Percentiles rank a stretch among this genome's conserved stretches.
Conservation (phyloP, 2,329 filamentous ascomycete genomes). For the Cryphonectria naterciae region DNA sequence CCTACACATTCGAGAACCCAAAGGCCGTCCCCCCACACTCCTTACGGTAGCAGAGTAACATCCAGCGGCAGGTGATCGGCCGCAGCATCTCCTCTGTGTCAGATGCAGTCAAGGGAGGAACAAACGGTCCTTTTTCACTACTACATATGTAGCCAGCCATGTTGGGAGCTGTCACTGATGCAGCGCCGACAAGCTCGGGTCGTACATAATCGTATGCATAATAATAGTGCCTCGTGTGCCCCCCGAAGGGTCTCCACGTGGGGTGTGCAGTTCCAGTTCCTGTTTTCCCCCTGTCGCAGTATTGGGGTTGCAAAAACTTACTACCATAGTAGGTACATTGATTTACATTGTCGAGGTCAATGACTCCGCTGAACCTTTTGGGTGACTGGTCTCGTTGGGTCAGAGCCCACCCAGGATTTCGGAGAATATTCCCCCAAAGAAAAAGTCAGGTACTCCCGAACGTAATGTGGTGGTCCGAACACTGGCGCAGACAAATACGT, state of each 20-base stretch:
- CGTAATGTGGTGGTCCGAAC: background rate
- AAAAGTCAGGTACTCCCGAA: background rate
- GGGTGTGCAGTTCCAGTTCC: background rate
- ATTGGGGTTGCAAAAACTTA: background rate
- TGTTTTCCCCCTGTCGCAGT: background rate
- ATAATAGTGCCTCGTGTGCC: slow-evolving; percentile 1
- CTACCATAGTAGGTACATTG: background rate
- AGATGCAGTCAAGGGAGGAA: slow-evolving; percentile 19
- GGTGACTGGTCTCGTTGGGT: background rate
- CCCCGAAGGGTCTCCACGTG: slow-evolving; percentile 1
- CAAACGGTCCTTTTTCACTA: slow-evolving; percentile 5
- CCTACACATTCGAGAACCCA: background rate
- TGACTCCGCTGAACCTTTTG: background rate
- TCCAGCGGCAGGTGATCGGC: background rate
- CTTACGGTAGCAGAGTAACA: background rate
- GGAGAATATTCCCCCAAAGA: background rate
- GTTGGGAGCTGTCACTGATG: slow-evolving; percentile 18
- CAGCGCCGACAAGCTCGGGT: slow-evolving; percentile 17
- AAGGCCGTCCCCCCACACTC: background rate
- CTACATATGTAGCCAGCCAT: background rate
- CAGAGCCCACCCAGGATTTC: background rate
- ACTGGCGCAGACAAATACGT: background rate
- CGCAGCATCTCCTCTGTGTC: background rate
- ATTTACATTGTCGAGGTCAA: background rate
- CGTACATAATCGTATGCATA: slow-evolving; percentile 2